Base-by-base conservation (phyloP, 176 grass and related monocot genomes). In the Elymus sibiricus region DNA sequence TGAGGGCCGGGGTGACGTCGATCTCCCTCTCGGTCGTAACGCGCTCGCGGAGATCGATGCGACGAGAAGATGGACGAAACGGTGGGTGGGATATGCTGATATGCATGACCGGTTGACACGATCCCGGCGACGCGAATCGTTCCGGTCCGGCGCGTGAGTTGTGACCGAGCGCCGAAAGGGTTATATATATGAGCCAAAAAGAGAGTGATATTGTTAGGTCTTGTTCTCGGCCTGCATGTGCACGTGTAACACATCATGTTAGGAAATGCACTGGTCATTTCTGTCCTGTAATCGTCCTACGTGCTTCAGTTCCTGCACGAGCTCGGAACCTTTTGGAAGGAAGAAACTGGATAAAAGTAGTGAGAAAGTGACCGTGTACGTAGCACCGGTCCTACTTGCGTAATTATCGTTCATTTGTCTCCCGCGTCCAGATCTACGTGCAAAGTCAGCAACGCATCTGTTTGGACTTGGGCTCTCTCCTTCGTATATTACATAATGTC, bases 401-500 rank as follows among this genome's bases (percentile, higher is more conserved):
- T 46, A 1, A 47, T 47, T 47, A 15, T 15, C 13, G 44, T 47
- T 1, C 12, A 46, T 46, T 47, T 14, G 15, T 43, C 22, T 61
- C 21, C 19, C 27, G 16, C 49, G 6, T 53, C 29, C 58, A 76
- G 7, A 51, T 82, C 78, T 75, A 32, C 3, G 16, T 62, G 64
- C 15, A 29, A 84, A 84, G 65, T 79, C 87, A 84, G 56, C 70
- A 79, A 84, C 32, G 29, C 63, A 79, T 42, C 29, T 81, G 59
- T 22, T 59, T 21, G 26, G 65, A 43, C 73, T 8, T 31, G 46
- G 14, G 19, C 53, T 15, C 16, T 51, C 47, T 69, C 19, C 11
- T 69, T 76, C 3, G 46, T 16, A 0, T 51, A 19, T 51, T 44
- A 43, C 19, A 62, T 37, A 61, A 59, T 24, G 88, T 90, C 83